These are phyloP conservation scores for Cyberlindnera japonica DNA, from an alignment of 805 yeast genomes.

Conservation along the genomic window DNA sequence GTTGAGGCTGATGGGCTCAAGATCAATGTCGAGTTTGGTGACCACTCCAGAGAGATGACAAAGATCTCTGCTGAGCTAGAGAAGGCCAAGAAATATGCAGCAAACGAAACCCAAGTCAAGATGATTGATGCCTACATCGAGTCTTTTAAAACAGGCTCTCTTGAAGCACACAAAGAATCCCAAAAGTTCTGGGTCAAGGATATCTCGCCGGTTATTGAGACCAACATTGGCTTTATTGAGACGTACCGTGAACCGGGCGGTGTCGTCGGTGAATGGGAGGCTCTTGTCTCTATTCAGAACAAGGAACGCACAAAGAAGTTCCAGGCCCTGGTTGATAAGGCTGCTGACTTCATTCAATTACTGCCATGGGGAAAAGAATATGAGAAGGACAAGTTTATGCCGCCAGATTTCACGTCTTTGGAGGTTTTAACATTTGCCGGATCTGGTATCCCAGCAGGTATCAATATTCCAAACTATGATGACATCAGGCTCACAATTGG, in stretches of 20 bases:
- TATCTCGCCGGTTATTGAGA: conserved; percentile 70
- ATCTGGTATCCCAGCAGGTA: conserved; percentile 89
- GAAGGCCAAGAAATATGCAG: conserved; percentile 58
- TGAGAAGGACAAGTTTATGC: conserved; percentile 83
- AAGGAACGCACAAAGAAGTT: conserved; percentile 82
- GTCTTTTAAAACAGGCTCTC: conserved; percentile 76
- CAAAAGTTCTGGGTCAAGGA: conserved; percentile 89
- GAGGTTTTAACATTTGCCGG: conserved; percentile 90
- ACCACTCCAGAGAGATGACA: conserved; percentile 63
- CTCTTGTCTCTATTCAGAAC: conserved; percentile 85
- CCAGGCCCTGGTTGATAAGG: conserved; percentile 61
- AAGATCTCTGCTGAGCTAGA: conserved; percentile 52
- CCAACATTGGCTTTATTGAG: conserved; percentile 88
- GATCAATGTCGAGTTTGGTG: conserved; percentile 67
- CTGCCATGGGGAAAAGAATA: conserved; percentile 76
- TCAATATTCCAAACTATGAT: conserved; percentile 89
- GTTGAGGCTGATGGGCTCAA: conserved; percentile 37
- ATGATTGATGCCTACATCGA: conserved; percentile 65
- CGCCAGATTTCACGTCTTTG: conserved; percentile 89
- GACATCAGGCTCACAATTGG: conserved; percentile 82
- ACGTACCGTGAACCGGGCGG: conserved; percentile 92
- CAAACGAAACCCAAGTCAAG: conserved; percentile 65
- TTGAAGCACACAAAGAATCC: conserved; percentile 80
- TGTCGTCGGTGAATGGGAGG: conserved; percentile 92
- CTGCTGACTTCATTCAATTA: conserved; percentile 56